phyloP scores from a whole-genome alignment of 1,139 yeast species.

The Meyerozyma athensensis region DNA sequence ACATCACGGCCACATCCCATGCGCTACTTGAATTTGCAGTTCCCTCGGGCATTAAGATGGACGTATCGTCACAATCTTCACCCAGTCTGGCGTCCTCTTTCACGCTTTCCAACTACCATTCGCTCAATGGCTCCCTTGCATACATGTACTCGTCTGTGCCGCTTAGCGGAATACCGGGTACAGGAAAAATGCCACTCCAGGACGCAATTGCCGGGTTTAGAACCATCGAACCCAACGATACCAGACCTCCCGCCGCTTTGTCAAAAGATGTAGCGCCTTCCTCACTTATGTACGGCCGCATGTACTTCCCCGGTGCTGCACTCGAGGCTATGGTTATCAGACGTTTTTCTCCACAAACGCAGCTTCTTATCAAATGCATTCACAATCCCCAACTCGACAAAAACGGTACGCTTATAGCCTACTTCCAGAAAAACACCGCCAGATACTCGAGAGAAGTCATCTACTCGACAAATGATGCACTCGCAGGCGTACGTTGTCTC shows the following conservation, averaged over 20 bases:
- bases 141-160: slow-evolving; percentile 71
- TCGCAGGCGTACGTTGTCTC: slow-evolving; percentile 77
- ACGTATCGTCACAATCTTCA: slow-evolving; percentile 69
- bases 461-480: slow-evolving; percentile 83
- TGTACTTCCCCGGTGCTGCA: slow-evolving; percentile 84
- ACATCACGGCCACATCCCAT: slow-evolving; percentile 64
- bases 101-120: slow-evolving; percentile 61
- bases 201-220: slow-evolving; percentile 78
- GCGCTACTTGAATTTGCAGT: slow-evolving; percentile 69
- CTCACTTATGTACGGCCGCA: slow-evolving; percentile 61
- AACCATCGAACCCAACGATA: slow-evolving; percentile 44
- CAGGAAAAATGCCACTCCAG: slow-evolving; percentile 56
- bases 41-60: slow-evolving; percentile 66
- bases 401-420: slow-evolving; percentile 60
- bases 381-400: slow-evolving; percentile 60
- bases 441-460: slow-evolving; percentile 70
- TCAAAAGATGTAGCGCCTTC: slow-evolving; percentile 6
- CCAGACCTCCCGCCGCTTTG: slow-evolving; percentile 3
- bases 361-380: slow-evolving; percentile 68
- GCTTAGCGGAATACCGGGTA: slow-evolving; percentile 45
- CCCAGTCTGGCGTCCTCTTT: slow-evolving; percentile 71
- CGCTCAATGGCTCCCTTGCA: slow-evolving; percentile 78
- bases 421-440: slow-evolving; percentile 65
- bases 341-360: slow-evolving; percentile 55
- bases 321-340: slow-evolving; percentile 85